Conservation (phyloP, 257 asterid species). For the Nicotiana sylvestris region DNA sequence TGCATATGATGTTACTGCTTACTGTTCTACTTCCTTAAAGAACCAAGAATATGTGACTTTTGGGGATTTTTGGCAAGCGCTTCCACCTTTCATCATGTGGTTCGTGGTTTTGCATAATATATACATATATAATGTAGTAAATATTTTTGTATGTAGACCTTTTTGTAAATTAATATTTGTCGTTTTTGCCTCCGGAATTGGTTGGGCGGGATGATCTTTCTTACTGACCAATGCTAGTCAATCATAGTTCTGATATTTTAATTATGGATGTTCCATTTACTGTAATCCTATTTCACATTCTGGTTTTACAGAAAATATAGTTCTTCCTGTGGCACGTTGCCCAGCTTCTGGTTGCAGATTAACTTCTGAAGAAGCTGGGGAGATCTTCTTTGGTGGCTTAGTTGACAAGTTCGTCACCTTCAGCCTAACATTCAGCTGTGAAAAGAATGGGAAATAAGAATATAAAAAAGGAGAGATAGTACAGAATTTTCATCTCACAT, state of each 20-base stretch:
- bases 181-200: neutral
- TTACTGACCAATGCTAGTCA: neutral
- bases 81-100: neutral
- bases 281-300: conserved; percentile 4
- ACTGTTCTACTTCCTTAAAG: conserved; percentile 9
- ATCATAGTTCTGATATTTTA: neutral
- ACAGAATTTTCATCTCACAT: neutral
- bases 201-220: neutral
- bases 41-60: neutral
- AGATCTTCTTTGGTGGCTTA: conserved; percentile 20
- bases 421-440: conserved; percentile 10
- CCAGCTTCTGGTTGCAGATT: conserved; percentile 54
- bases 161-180: neutral
- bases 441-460: neutral
- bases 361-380: conserved; percentile 41
- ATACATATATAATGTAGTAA: neutral
- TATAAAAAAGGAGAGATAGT: neutral
- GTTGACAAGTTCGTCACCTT: conserved; percentile 25
- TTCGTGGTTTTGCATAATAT: neutral
- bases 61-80: neutral
- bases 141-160: neutral
- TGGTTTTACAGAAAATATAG: conserved; percentile 44
- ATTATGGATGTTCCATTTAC: neutral
- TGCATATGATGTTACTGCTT: conserved; percentile 4
- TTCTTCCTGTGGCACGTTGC: conserved; percentile 45